These are phyloP conservation scores for Yamadazyma buinensis DNA, from an alignment of 1,139 yeast species.

Conservation along the genomic window DNA sequence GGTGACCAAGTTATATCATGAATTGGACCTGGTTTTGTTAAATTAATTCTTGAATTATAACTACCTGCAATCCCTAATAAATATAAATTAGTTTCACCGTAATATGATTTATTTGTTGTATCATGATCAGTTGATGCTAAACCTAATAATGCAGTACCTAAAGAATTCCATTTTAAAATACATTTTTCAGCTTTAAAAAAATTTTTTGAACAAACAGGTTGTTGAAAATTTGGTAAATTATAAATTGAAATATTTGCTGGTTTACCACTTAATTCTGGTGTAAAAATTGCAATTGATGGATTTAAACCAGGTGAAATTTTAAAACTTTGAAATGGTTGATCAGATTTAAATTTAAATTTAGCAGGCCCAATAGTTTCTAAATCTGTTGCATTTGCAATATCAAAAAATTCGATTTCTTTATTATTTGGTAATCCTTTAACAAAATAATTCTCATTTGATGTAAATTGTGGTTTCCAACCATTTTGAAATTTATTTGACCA, in stretches of 20 bases:
- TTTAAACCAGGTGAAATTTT: constrained; percentile 81
- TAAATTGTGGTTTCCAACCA: constrained; percentile 90
- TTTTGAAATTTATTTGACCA: constrained; percentile 81
- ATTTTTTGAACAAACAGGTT: constrained; percentile 80
- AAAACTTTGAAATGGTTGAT: constrained; percentile 53
- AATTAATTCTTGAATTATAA: constrained; percentile 81
- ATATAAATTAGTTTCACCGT: constrained; percentile 93
- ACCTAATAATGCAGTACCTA: constrained; percentile 92
- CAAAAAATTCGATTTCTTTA: constrained; percentile 73
- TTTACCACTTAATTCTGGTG: constrained; percentile 78
- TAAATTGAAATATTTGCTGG: constrained; percentile 89
- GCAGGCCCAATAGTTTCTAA: constrained; percentile 42
- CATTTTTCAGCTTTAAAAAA: constrained; percentile 96
- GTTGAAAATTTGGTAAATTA: constrained; percentile 68
- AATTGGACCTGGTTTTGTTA: constrained; percentile 92
- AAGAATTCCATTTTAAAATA: constrained; percentile 85
- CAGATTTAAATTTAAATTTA: constrained; percentile 57
- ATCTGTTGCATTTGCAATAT: constrained; percentile 43
- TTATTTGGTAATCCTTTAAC: constrained; percentile 54
- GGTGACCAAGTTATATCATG: constrained; percentile 99
- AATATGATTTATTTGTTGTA: constrained; percentile 87
- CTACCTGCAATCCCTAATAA: constrained; percentile 89
- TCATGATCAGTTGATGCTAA: constrained; percentile 96
- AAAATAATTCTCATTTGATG: constrained; percentile 69
- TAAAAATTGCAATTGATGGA: constrained; percentile 88